These are phyloP conservation scores for Lycium ferocissimum DNA, from an alignment of 257 asterid species.

Conservation along the genomic window DNA sequence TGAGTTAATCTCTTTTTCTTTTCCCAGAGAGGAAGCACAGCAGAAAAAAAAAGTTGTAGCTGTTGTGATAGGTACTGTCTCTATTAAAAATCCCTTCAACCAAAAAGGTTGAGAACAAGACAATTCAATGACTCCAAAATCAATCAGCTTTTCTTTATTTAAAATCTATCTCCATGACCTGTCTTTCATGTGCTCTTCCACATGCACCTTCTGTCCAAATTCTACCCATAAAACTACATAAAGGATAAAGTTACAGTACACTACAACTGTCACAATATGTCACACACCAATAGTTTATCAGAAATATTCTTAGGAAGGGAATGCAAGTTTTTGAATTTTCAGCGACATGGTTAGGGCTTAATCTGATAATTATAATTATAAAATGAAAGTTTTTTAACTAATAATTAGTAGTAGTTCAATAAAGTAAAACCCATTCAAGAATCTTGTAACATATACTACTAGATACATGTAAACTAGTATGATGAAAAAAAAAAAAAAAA, in stretches of 20 bases:
- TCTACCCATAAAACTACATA: neutral
- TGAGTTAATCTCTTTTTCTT: neutral
- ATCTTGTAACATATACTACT: too few species aligned
- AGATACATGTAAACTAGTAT: too few species aligned
- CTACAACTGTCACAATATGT: neutral
- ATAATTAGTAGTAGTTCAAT: too few species aligned
- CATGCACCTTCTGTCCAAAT: constrained; percentile 30
- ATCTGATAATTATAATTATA: too few species aligned
- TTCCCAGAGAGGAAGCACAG: neutral
- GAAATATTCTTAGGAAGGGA: neutral
- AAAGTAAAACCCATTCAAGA: too few species aligned
- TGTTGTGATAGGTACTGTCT: constrained; percentile 10
- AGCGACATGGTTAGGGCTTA: neutral
- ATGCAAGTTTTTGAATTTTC: too few species aligned
- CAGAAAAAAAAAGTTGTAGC: neutral
- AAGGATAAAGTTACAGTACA: neutral
- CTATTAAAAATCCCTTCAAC: neutral
- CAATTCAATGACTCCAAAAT: constrained; percentile 44
- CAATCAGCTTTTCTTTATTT: constrained; percentile 40
- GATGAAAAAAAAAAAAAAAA: too few species aligned
- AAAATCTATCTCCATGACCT: constrained; percentile 47
- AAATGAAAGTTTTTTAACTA: too few species aligned
- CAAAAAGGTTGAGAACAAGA: constrained; percentile 34
- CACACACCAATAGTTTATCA: neutral
- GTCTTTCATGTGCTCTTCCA: constrained; percentile 64